Evolutionary conservation across 148 eudicot genomes (phyloP).

Genomic region (Diospyros lotus): DNA sequence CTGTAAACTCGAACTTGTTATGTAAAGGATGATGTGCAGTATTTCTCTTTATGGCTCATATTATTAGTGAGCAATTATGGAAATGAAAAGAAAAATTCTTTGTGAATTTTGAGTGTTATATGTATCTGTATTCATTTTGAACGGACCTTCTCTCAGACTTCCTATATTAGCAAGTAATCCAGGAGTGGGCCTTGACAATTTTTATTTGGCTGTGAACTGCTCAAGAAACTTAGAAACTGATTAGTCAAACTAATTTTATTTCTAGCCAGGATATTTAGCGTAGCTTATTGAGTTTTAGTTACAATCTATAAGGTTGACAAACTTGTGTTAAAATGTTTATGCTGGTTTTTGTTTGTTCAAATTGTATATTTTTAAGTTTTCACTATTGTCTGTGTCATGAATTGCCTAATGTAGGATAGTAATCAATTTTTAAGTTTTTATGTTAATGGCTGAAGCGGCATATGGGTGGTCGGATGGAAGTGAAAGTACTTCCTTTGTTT

Average conservation of each 20-base stretch:
- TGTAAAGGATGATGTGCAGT: too few species aligned
- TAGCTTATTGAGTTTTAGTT: not conserved
- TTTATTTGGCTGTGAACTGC: not conserved
- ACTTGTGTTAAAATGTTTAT: not conserved
- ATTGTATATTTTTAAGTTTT: not conserved
- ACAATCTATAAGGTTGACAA: not conserved
- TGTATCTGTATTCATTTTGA: too few species aligned
- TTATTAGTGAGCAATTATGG: too few species aligned
- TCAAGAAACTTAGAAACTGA: not conserved
- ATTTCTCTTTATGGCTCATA: too few species aligned
- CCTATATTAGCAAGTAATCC: too few species aligned
- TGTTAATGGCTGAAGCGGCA: not conserved
- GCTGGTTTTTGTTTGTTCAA: not conserved
- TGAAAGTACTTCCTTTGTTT: not conserved
- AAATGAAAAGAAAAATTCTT: too few species aligned
- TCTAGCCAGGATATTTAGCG: not conserved
- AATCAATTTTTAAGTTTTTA: not conserved
- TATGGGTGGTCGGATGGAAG: not conserved
- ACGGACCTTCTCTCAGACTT: too few species aligned
- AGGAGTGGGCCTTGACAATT: too few species aligned
- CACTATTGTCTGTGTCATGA: not conserved
- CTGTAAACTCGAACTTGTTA: too few species aligned
- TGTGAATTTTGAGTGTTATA: too few species aligned
- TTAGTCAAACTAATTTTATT: not conserved
- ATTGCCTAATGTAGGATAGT: not conserved